A percentile compares a stretch with the other conserved stretches of the same genome.
phyloP scores from a whole-genome alignment of 192 early-diverging fungal genomes.

The Glomus cerebriforme region DNA sequence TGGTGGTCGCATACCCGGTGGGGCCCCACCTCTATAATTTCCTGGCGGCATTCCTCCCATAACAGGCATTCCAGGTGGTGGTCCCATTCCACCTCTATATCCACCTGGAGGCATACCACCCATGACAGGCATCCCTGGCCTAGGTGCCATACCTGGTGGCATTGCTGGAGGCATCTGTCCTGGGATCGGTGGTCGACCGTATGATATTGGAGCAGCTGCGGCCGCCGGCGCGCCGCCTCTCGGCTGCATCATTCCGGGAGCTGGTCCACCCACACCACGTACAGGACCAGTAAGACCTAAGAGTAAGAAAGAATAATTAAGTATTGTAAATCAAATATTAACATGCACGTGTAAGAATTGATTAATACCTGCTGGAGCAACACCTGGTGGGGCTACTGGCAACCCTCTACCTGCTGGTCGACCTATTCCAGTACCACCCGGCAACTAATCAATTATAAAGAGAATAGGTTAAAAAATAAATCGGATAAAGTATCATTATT shows the following conservation, averaged over 20 bases:
- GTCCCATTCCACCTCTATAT: constrained; percentile 58
- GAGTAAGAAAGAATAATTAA: background rate
- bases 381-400: constrained; percentile 45
- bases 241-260: constrained; percentile 86
- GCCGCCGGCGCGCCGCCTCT: constrained; percentile 63
- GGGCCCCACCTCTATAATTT: constrained; percentile 53
- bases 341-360: too few species aligned
- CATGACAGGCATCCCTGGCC: constrained; percentile 26
- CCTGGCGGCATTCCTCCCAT: constrained; percentile 54
- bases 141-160: constrained; percentile 48
- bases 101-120: constrained; percentile 43
- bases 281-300: constrained; percentile 83
- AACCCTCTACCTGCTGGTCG: constrained; percentile 77
- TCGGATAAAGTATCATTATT: too few species aligned
- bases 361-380: constrained; percentile 37
- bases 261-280: constrained; percentile 95
- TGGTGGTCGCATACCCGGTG: constrained; percentile 65
- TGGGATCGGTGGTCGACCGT: constrained; percentile 69
- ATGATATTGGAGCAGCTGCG: constrained; percentile 73
- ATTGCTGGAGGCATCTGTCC: constrained; percentile 56
- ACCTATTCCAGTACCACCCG: constrained; percentile 74
- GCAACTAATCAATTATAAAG: constrained; percentile 36
- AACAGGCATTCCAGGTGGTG: constrained; percentile 62
- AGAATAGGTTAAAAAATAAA: background rate
- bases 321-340: too few species aligned